These are phyloP conservation scores for Clarireedia hainanense DNA, from an alignment of 2,329 filamentous ascomycete genomes.

Conservation along the genomic window DNA sequence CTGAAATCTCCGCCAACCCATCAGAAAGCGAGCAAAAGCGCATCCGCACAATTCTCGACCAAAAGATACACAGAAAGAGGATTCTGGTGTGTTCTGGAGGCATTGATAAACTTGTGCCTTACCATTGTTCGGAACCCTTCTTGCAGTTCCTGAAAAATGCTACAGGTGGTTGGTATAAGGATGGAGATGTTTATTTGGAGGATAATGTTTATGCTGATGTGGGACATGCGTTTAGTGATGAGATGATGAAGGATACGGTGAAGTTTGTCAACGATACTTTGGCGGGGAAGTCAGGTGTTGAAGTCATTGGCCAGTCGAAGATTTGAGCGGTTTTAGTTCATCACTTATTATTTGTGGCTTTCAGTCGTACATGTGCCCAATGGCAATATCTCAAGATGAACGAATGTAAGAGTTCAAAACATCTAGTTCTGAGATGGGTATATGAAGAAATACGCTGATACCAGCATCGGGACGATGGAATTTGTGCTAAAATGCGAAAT, in stretches of 20 bases:
- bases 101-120: constrained; percentile 66
- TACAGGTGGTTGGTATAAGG: constrained; percentile 41
- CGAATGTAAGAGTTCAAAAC: too few relatives aligned
- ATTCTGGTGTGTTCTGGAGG: constrained; percentile 58
- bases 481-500: too few relatives aligned
- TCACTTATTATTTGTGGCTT: not conserved
- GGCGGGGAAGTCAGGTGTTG: not conserved
- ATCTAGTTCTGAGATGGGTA: too few relatives aligned
- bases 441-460: too few relatives aligned
- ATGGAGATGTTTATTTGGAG: constrained; percentile 48
- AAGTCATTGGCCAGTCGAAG: constrained; percentile 10
- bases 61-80: constrained; percentile 50
- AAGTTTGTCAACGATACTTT: constrained; percentile 47
- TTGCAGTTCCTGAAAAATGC: constrained; percentile 53
- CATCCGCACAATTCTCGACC: constrained; percentile 39
- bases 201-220: constrained; percentile 61
- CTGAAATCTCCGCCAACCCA: constrained; percentile 26
- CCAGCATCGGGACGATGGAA: too few relatives aligned
- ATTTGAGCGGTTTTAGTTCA: constrained; percentile 10
- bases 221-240: constrained; percentile 60
- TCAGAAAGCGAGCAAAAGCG: constrained; percentile 35
- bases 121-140: constrained; percentile 52
- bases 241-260: constrained; percentile 61
- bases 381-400: not conserved
- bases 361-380: not conserved